Evolutionary conservation across 2,329 filamentous ascomycete genomes (phyloP).

Genomic region (Aspergillus fischeri): DNA sequence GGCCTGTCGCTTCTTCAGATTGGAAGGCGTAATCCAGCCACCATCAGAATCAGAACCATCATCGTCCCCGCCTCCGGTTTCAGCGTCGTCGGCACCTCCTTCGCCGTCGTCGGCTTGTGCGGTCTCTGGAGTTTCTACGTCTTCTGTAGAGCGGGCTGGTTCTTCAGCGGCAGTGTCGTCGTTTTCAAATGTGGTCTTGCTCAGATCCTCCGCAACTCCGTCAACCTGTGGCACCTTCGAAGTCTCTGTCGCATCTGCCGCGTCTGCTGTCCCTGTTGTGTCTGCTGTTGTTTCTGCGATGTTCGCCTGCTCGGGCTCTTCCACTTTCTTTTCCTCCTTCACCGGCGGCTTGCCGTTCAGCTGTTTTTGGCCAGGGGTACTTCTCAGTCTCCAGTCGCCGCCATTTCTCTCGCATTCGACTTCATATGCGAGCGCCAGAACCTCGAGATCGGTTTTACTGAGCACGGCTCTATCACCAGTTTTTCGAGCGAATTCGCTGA

Average conservation of each 20-base stretch:
- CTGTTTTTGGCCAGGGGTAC: conserved; percentile 71
- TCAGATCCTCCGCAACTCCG: conserved; percentile 25
- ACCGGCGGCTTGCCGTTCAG: conserved; percentile 65
- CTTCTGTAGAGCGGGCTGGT: conserved; percentile 10
- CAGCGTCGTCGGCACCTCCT: conserved; percentile 24
- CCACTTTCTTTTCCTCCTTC: conserved; percentile 34
- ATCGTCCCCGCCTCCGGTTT: conserved; percentile 25
- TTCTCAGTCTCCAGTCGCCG: conserved; percentile 82
- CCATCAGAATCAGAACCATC: conserved; percentile 44
- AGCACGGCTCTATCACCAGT: conserved; percentile 88
- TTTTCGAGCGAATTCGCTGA: conserved; percentile 78
- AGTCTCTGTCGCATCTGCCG: conserved; percentile 12
- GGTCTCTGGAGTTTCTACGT: conserved; percentile 16
- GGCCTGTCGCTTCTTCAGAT: conserved; percentile 78
- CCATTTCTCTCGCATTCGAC: conserved; percentile 86
- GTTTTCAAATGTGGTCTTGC: conserved; percentile 25
- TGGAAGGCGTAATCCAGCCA: conserved; percentile 92
- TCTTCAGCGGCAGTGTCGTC: conserved; percentile 22
- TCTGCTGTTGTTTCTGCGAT: conserved; percentile 15
- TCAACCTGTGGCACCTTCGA: conserved; percentile 21
- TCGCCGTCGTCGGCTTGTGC: conserved; percentile 19
- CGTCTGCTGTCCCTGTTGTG: conserved; percentile 10
- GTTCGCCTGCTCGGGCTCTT: conserved; percentile 29
- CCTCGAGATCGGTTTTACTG: conserved; percentile 81
- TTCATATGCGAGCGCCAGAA: conserved; percentile 88